Conservation (phyloP, 192 early-diverging fungal genomes). For the Gonapodya prolifera region DNA sequence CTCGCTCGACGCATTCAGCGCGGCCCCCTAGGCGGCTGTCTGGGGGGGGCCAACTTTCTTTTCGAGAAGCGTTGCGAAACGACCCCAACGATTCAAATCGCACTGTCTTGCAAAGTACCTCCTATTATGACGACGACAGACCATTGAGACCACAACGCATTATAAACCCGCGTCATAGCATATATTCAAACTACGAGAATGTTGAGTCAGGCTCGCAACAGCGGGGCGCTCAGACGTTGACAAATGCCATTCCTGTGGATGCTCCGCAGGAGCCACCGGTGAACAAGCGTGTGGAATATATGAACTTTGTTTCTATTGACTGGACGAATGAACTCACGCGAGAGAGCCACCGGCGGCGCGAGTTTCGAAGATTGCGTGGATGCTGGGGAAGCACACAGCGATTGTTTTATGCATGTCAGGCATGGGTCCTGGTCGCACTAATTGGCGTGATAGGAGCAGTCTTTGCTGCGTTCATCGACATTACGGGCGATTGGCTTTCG, state of each 20-base stretch:
- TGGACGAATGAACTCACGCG: not conserved
- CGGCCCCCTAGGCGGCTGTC: not conserved
- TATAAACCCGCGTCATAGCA: not conserved
- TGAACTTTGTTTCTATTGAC: not conserved
- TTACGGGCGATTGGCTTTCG: constrained; percentile 81
- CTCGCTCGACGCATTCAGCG: not conserved
- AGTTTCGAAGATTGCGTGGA: not conserved
- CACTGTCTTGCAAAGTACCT: not conserved
- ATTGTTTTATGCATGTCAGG: not conserved
- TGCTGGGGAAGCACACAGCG: not conserved
- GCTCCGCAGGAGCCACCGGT: too few species aligned
- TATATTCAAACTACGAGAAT: not conserved
- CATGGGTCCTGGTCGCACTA: not conserved
- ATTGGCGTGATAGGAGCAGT: not conserved
- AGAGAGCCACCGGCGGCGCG: not conserved
- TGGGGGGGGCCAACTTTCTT: not conserved
- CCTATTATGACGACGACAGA: not conserved
- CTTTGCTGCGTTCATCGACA: constrained; percentile 62
- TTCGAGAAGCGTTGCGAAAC: not conserved
- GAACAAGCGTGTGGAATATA: not conserved
- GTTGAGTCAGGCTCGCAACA: not conserved
- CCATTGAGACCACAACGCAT: not conserved
- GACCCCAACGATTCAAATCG: not conserved
- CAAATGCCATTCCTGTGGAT: not conserved
- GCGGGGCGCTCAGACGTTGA: not conserved